A percentile compares a stretch with the other conserved stretches of the same genome.
Conservation (phyloP, 1,139 yeast species). For the Blastobotrys serpentis region DNA sequence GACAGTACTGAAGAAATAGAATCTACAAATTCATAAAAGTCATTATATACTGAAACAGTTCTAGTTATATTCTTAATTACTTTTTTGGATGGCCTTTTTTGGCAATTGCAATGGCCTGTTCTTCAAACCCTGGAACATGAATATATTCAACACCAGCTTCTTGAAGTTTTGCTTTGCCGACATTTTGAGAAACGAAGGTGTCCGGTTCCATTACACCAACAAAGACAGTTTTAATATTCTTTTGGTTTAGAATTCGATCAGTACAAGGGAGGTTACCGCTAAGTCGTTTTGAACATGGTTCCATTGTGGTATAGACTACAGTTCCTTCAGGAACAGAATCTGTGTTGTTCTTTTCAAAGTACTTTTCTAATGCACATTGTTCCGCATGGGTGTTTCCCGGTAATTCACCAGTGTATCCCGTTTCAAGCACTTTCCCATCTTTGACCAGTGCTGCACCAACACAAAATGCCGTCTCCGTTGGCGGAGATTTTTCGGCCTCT, state of each 20-base stretch:
- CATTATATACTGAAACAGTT: too few relatives aligned
- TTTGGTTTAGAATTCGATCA: constrained; percentile 62
- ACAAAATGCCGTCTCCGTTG: constrained; percentile 82
- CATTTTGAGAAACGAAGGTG: constrained; percentile 77
- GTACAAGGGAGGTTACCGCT: constrained; percentile 92
- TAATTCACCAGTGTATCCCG: constrained; percentile 87
- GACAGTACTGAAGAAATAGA: too few relatives aligned
- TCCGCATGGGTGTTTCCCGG: constrained; percentile 98
- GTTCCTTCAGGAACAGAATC: constrained; percentile 66
- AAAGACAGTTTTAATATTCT: constrained; percentile 68
- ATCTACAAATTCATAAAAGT: too few relatives aligned
- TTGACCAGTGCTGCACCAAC: constrained; percentile 88
- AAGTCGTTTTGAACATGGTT: constrained; percentile 86
- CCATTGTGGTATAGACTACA: constrained; percentile 93
- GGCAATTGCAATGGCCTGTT: constrained; percentile 71
- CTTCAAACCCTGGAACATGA: constrained; percentile 81
- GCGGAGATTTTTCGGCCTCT: constrained; percentile 79
- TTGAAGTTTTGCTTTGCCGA: constrained; percentile 56
- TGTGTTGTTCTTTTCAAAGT: constrained; percentile 45
- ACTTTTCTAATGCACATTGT: constrained; percentile 87
- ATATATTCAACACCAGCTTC: constrained; percentile 65
- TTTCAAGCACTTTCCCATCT: constrained; percentile 61
- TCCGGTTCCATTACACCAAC: constrained; percentile 94
- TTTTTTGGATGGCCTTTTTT: constrained; percentile 58
- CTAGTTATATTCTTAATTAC: not conserved